Base-by-base conservation (phyloP, 2,329 filamentous ascomycete species). In the Sarocladiaceae sp. region DNA sequence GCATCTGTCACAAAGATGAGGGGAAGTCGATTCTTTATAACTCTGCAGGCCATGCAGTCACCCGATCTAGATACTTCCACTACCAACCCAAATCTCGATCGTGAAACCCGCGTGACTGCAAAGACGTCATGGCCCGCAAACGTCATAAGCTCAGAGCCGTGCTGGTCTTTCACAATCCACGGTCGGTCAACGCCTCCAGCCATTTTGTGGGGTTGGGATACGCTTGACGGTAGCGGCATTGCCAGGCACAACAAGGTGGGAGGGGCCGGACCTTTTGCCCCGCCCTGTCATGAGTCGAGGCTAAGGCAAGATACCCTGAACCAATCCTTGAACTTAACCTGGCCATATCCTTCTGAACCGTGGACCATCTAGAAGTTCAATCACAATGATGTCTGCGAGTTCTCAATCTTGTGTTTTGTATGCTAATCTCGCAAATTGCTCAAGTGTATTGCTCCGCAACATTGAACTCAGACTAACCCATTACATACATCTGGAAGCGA, bases 41-140 rank as follows among this genome's bases (percentile, higher is more conserved):
- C 11, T 7, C 12, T 4, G n/a, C n/a, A n/a, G n/a, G 8, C 29
- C 29, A 33, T 33, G 10, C 5, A 18, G 11, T 33, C 5, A 31
- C 22, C 28, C 44, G 44, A 48, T 48, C 44, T 48, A 31, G 26
- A 33, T 33, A 15, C 28, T 48, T 48, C 44, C 28, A 7, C 23
- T 22, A 4, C 26, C 23, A 31, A 5, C 44, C 26, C 23, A 18
- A 48, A 48, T 48, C 44, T 48, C 44, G 44, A 48, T 48, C 44
- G 22, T 33, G 5, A 48, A 31, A 20, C 26, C 25, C 44, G 25
- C 26, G 28, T 48, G 44, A 48, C 33, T 8, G 10, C 26, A 33
- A 48, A 48, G 25, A 48, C 44, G 44, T 48, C 44, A 48, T 48
- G n/a, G 26, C 28, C 26, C 26, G 17, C n/a, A 48, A 48, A 48